A percentile compares a stretch with the other conserved stretches of the same genome.
Conservation (phyloP, 129 eudicot species). For the Flaveria ramosissima region DNA sequence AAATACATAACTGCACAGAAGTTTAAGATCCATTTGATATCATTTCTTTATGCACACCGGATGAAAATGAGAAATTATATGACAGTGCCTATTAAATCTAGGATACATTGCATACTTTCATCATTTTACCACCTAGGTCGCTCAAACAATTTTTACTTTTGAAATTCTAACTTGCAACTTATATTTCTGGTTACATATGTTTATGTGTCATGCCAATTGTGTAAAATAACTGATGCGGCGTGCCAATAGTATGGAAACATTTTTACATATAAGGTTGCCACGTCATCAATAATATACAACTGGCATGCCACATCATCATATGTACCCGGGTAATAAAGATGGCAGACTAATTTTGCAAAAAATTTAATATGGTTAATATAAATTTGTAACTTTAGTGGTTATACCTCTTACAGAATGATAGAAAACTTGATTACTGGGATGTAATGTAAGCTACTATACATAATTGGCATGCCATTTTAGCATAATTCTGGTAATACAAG, state of each 20-base stretch:
- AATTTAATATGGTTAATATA: no score
- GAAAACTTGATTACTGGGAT: background rate
- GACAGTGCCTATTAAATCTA: background rate
- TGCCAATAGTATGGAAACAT: no score
- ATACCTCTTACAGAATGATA: no score
- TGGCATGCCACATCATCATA: background rate
- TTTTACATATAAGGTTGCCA: no score
- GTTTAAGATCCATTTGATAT: background rate
- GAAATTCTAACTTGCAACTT: background rate
- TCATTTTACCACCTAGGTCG: background rate
- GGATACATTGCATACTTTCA: background rate
- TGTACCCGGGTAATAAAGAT: background rate
- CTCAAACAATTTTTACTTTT: background rate
- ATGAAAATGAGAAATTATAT: background rate
- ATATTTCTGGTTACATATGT: background rate
- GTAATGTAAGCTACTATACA: no score
- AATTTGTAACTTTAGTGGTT: no score
- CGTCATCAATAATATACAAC: no score
- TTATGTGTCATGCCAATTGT: background rate
- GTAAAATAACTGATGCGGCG: background rate
- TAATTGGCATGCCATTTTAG: background rate
- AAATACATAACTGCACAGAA: conserved; percentile 67
- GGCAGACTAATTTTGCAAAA: no score
- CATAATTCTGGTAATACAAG: background rate
- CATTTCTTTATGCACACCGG: background rate